phyloP scores from a whole-genome alignment of 2,329 filamentous ascomycete genomes.

The Calonectria pseudoturangicola region DNA sequence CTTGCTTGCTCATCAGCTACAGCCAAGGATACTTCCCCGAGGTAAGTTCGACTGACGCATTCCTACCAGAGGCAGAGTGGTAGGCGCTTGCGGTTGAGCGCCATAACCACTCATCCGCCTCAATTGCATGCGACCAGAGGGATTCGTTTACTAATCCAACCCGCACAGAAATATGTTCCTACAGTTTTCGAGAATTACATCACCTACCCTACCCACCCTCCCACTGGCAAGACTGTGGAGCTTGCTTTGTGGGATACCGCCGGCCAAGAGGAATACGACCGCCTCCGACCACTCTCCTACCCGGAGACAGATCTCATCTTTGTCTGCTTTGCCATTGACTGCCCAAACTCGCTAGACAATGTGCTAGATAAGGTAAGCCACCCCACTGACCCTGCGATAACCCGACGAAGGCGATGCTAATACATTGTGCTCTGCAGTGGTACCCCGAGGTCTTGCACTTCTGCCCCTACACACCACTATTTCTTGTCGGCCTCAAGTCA shows the following conservation, averaged over 20 bases:
- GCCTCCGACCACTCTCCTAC: conserved; percentile 95
- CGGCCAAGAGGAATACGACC: conserved; percentile 98
- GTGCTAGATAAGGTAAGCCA: conserved; percentile 93
- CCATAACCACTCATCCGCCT: background rate
- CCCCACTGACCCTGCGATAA: background rate
- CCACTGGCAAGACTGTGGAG: conserved; percentile 94
- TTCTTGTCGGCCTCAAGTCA: conserved; percentile 97
- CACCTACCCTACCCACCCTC: conserved; percentile 92
- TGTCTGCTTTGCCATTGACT: conserved; percentile 99
- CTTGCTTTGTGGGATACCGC: conserved; percentile 98
- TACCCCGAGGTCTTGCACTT: conserved; percentile 99
- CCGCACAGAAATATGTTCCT: conserved; percentile 94
- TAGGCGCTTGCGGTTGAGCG: background rate
- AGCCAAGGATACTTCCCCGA: conserved; percentile 99
- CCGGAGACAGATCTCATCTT: conserved; percentile 98
- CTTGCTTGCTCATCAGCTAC: conserved; percentile 98
- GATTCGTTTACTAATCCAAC: conserved; percentile 29
- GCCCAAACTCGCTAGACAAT: conserved; percentile 97
- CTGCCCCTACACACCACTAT: conserved; percentile 96
- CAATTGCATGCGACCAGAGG: too few relatives aligned
- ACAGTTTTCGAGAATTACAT: conserved; percentile 99
- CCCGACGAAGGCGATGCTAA: conserved; percentile 32
- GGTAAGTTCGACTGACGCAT: conserved; percentile 71
- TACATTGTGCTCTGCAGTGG: conserved; percentile 78
- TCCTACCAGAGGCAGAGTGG: background rate